Evolutionary conservation across 1,139 yeast genomes (phyloP), one percentile per base, ranked within the genome.

Genomic region (Lodderomyces margitis): DNA sequence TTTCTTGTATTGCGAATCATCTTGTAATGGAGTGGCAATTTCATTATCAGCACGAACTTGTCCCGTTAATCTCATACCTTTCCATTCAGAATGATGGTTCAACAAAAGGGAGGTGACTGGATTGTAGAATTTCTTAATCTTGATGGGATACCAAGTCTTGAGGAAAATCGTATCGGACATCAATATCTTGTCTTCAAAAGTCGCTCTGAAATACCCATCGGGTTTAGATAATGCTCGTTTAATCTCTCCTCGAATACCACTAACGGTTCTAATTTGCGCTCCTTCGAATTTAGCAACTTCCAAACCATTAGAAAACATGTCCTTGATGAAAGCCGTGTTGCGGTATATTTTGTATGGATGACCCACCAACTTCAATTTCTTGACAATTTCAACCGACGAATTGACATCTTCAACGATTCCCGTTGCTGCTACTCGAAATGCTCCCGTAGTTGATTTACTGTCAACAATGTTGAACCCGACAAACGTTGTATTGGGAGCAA

Each of bases 281-380:
- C 99, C 99, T 69, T 94, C 98, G 58, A 94, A 94, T 61, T 91
- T 87, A 36, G 98, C 98, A 44, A 91, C 96, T 66, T 94, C 99
- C 64, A 94, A 74, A 0, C 95, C 77, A 45, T 94, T 83, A 21
- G 84, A 75, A 61, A 94, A 94, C 99, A 94, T 94, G 57, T 91
- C 98, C 64, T 88, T 91, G 58, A 94, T 83, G 58, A 94, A 94
- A 1, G 98, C 98, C 3, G 98, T 94, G 66, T 92, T 94, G 58
- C 89, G 84, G 80, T 83, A 92, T 36, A 94, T 81, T 69, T 94
- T 91, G 63, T 85, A 82, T 21, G 99, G 98, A 59, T 88, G 77
- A 40, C 99, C 99, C 23, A 92, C 96, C 48, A 94, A 76, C 63
- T 94, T 94, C 65, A 94, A 76, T 60, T 94, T 94, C 70, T 94